Evolutionary conservation across 345 rosid genomes (phyloP), one percentile per base, ranked within the genome.

Genomic region (Eucalyptus cloeziana): DNA sequence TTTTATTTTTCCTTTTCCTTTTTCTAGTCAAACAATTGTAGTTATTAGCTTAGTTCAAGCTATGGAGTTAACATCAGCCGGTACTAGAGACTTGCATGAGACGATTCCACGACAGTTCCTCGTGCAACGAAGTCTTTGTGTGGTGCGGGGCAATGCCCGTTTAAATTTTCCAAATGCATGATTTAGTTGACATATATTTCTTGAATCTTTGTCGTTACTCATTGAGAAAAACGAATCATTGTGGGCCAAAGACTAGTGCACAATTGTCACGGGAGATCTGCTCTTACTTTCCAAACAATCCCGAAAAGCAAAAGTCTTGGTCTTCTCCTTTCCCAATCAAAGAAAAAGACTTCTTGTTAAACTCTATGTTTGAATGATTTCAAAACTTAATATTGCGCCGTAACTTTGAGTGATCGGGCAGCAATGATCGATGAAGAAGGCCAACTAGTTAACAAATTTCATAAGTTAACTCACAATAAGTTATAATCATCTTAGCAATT

Each of bases 361-460:
- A 52, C 58, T 52, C 58, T 52, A 52, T 52, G 1, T 52, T 17
- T 52, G 58, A 52, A 52, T 1, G 24, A 52, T 52, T 21, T 9
- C 62, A 8, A 56, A 24, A 56, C 27, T 21, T 22, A 22, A 0
- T 56, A 56, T 8, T 22, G 27, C 6, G 0, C 30, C 62, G 9
- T 56, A 56, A 56, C 62, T 52, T 6, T 56, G 5, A 24, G 62
- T 56, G 12, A 30, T 0, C 27, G 62, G 30, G 62, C 27, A 7
- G 1, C 3, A 56, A 22, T 22, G 62, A 56, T 56, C 62, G 30
- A 56, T 56, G 27, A 56, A 56, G 58, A 56, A 22, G 2, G 62
- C 62, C 62, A 56, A 56, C 62, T 56, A 56, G 3, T 56, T 22
- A 56, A 56, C 62, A 56, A 56, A 56, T 56, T 56, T 24, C 30